Evolutionary conservation across 2,329 filamentous ascomycete genomes (phyloP).

Genomic region (Coleophoma crateriformis): DNA sequence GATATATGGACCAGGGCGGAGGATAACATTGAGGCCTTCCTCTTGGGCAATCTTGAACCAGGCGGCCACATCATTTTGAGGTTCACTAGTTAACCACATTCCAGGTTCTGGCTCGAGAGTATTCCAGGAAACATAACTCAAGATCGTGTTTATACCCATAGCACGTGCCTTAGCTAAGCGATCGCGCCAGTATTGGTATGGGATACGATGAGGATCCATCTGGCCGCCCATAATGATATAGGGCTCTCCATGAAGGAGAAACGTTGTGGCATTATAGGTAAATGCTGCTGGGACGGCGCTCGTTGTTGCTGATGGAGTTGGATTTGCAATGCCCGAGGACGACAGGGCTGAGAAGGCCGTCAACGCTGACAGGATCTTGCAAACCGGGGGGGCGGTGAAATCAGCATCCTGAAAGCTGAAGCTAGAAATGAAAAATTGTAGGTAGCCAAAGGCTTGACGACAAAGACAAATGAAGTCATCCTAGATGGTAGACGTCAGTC

Average conservation of each 20-base stretch:
- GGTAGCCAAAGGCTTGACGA: too few species aligned
- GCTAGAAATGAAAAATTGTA: too few species aligned
- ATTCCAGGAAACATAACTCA: constrained; percentile 47
- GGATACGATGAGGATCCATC: constrained; percentile 45
- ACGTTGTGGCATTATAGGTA: constrained; percentile 32
- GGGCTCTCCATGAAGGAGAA: constrained; percentile 33
- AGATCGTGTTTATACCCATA: constrained; percentile 45
- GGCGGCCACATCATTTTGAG: constrained; percentile 38
- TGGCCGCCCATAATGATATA: constrained; percentile 41
- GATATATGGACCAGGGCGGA: constrained; percentile 40
- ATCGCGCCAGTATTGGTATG: constrained; percentile 40
- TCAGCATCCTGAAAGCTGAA: too few species aligned
- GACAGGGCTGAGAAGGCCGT: too few species aligned
- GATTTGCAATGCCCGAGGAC: too few species aligned
- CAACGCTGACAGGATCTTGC: too few species aligned
- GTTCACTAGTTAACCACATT: constrained; percentile 29
- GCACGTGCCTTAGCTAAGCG: constrained; percentile 36
- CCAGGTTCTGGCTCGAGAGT: constrained; percentile 36
- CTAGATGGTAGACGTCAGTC: too few species aligned
- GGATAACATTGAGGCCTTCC: constrained; percentile 40
- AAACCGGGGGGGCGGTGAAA: too few species aligned
- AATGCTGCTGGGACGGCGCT: constrained; percentile 16
- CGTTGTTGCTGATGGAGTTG: too few species aligned
- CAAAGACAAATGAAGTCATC: too few species aligned
- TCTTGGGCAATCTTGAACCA: constrained; percentile 42